A percentile compares a stretch with the other conserved stretches of the same genome.
Evolutionary conservation across 1,284 basidiomycete species (phyloP).

Genomic region (Leccinum griseonigrum): DNA sequence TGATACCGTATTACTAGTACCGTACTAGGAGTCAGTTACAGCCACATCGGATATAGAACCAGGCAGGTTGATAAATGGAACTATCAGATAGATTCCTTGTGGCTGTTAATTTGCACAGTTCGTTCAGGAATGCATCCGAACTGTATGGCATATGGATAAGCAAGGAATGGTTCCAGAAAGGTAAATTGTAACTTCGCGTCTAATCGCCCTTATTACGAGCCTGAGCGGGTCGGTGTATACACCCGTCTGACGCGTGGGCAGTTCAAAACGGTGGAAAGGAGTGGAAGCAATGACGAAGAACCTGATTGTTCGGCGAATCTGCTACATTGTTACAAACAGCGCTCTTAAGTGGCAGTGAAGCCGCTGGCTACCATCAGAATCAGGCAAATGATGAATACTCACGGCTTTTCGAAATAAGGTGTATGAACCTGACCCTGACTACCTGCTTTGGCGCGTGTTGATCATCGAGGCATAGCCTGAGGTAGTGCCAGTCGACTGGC

Average conservation of each 20-base stretch:
- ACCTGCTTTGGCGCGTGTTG: neutral
- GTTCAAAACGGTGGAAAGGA: neutral
- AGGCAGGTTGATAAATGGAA: neutral
- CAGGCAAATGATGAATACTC: neutral
- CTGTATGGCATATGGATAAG: neutral
- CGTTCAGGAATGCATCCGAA: neutral
- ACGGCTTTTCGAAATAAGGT: neutral
- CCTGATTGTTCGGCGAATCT: neutral
- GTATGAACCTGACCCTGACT: neutral
- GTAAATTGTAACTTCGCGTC: neutral
- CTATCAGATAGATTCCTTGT: neutral
- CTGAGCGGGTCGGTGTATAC: neutral
- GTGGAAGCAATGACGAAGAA: neutral
- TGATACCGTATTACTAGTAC: neutral
- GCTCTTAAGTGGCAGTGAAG: neutral
- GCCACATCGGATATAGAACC: neutral
- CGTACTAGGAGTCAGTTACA: neutral
- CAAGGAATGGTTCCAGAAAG: neutral
- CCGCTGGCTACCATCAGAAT: neutral
- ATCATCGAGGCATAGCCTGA: neutral
- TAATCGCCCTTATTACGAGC: neutral
- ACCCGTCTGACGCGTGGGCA: neutral
- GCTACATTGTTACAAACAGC: neutral
- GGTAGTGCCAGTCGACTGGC: too few relatives aligned
- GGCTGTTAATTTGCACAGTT: neutral